Evolutionary conservation across 192 early-diverging fungal genomes (phyloP).

Genomic region (Lobosporangium transversale): DNA sequence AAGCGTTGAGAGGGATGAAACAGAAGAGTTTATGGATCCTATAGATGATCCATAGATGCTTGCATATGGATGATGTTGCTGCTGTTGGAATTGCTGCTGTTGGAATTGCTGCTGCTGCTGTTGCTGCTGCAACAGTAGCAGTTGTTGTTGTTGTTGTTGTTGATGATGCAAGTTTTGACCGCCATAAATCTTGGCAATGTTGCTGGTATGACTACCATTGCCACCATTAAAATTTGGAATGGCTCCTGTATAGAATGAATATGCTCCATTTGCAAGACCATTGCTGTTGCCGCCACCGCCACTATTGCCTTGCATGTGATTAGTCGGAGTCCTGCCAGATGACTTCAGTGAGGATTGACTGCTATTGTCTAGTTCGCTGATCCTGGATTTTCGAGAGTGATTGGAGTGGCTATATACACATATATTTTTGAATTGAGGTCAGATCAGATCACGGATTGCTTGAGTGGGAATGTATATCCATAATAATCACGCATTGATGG

Average conservation of each 20-base stretch:
- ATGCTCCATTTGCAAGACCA: neutral
- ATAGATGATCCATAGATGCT: conserved; percentile 7
- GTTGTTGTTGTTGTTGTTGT: conserved; percentile 23
- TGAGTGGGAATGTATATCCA: no score
- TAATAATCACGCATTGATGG: no score
- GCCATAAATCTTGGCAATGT: conserved; percentile 19
- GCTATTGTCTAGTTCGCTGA: neutral
- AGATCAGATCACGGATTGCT: no score
- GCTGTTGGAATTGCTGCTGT: conserved; percentile 17
- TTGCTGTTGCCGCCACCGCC: neutral
- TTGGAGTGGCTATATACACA: conserved; percentile 1
- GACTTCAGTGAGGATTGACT: conserved; percentile 18
- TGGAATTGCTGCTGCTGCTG: conserved; percentile 20
- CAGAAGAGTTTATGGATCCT: neutral
- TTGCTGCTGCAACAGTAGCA: conserved; percentile 5
- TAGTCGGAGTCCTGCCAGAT: conserved; percentile 10
- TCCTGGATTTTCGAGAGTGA: conserved; percentile 8
- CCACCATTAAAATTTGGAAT: conserved; percentile 6
- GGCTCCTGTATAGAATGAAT: neutral
- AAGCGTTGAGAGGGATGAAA: neutral
- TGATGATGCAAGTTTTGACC: conserved; percentile 6
- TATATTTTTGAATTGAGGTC: no score
- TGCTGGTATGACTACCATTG: neutral
- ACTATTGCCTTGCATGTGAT: neutral
- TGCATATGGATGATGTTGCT: conserved; percentile 14